Conservation (phyloP, 2,329 filamentous ascomycete species). For the Verticillium zaregamsianum region DNA sequence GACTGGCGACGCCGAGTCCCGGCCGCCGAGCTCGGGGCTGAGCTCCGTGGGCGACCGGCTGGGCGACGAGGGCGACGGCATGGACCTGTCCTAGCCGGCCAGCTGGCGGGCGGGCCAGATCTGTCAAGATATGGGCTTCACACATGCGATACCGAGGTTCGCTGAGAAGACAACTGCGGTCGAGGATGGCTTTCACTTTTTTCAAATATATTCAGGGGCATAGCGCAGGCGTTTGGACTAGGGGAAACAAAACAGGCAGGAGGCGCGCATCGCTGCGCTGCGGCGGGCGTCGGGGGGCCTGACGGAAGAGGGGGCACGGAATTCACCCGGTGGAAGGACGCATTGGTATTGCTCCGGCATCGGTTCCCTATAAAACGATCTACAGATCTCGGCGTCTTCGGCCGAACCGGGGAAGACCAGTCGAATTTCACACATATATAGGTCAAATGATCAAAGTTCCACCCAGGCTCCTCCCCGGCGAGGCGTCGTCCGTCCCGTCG, state of each 20-base stretch:
- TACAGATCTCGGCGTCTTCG: too few species aligned
- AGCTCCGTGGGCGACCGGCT: conserved; percentile 51
- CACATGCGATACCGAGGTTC: neutral
- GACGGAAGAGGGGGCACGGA: neutral
- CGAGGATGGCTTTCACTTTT: neutral
- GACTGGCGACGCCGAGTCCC: conserved; percentile 24
- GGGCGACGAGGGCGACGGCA: conserved; percentile 37
- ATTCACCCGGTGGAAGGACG: neutral
- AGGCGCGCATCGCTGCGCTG: neutral
- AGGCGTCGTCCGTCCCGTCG: neutral
- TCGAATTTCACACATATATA: too few species aligned
- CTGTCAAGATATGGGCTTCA: neutral
- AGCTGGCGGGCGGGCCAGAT: neutral
- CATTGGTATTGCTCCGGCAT: neutral
- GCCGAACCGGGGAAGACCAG: too few species aligned
- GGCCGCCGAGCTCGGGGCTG: conserved; percentile 50
- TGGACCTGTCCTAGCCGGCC: conserved; percentile 36
- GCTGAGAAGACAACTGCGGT: neutral
- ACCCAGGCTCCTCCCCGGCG: too few species aligned
- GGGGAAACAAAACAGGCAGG: neutral
- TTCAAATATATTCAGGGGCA: conserved; percentile 4
- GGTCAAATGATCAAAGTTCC: too few species aligned
- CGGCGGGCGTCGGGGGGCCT: neutral
- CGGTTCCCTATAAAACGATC: too few species aligned
- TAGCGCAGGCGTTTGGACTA: conserved; percentile 12